Percentiles rank a stretch among this genome's conserved stretches.
These are phyloP conservation scores for Fonsecaea erecta DNA, from an alignment of 2,329 filamentous ascomycete species.

Conservation along the genomic window DNA sequence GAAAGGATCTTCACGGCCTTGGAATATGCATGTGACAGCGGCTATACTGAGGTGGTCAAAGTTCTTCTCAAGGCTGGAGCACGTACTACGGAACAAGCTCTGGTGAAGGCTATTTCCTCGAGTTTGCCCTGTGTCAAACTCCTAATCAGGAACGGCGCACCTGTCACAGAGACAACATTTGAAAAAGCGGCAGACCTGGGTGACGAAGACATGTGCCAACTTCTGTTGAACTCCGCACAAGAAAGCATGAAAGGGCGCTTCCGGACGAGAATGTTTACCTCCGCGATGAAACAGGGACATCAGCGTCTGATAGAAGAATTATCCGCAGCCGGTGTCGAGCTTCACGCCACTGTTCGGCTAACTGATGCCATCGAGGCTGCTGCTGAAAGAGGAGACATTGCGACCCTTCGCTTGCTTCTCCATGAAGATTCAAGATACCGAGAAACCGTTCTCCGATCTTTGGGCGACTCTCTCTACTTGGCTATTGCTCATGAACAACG, in stretches of 20 bases:
- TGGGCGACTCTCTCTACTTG: neutral
- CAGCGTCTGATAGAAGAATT: neutral
- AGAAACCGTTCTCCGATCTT: neutral
- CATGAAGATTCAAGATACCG: neutral
- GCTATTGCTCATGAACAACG: neutral
- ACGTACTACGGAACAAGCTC: neutral
- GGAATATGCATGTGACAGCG: no score
- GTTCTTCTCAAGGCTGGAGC: neutral
- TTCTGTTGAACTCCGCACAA: neutral
- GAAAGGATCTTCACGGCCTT: neutral
- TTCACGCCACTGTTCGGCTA: neutral
- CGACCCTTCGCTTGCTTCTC: neutral
- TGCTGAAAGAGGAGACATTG: neutral
- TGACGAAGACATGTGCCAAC: neutral
- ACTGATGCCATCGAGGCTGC: neutral
- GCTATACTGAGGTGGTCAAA: neutral
- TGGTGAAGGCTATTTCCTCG: neutral
- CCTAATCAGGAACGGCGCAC: no score
- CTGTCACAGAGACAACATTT: neutral
- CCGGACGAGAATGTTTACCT: neutral
- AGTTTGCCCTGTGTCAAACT: no score
- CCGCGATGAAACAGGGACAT: neutral
- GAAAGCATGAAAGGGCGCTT: neutral
- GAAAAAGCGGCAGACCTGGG: neutral
- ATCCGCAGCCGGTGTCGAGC: neutral